Conservation (phyloP, 495 filamentous ascomycete genomes). For the Copromyces sp. region DNA sequence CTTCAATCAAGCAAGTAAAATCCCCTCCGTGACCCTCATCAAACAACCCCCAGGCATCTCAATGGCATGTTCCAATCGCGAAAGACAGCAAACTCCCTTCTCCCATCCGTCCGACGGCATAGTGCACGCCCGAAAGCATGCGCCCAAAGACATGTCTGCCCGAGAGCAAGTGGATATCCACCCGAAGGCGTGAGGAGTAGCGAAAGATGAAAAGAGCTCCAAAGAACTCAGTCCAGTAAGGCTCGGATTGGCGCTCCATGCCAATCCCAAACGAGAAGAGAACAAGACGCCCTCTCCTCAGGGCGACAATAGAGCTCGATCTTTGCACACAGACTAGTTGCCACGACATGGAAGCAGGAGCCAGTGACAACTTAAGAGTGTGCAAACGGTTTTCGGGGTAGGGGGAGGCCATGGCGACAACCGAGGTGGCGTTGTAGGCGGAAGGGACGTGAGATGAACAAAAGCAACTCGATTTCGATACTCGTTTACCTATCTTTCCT, state of each 20-base stretch:
- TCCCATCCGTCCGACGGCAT: background rate
- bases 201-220: slow-evolving; percentile 3
- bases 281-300: slow-evolving; percentile 35
- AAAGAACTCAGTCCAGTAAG: slow-evolving; percentile 9
- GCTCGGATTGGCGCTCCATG: slow-evolving; percentile 12
- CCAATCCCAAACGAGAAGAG: slow-evolving; percentile 12
- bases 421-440: background rate
- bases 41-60: background rate
- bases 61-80: background rate
- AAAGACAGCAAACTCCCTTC: background rate
- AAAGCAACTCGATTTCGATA: background rate
- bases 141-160: background rate
- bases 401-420: background rate
- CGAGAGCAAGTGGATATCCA: background rate
- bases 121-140: background rate
- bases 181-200: background rate
- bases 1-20: background rate
- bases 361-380: slow-evolving; percentile 89
- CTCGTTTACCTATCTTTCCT: slow-evolving; percentile 16
- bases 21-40: background rate
- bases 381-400: slow-evolving; percentile 38
- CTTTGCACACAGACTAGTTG: slow-evolving; percentile 94
- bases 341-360: slow-evolving; percentile 61
- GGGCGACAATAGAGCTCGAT: slow-evolving; percentile 41
- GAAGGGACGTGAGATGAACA: background rate